These are phyloP conservation scores for Diplodia intermedia DNA, from an alignment of 2,329 filamentous ascomycete species.

Conservation along the genomic window DNA sequence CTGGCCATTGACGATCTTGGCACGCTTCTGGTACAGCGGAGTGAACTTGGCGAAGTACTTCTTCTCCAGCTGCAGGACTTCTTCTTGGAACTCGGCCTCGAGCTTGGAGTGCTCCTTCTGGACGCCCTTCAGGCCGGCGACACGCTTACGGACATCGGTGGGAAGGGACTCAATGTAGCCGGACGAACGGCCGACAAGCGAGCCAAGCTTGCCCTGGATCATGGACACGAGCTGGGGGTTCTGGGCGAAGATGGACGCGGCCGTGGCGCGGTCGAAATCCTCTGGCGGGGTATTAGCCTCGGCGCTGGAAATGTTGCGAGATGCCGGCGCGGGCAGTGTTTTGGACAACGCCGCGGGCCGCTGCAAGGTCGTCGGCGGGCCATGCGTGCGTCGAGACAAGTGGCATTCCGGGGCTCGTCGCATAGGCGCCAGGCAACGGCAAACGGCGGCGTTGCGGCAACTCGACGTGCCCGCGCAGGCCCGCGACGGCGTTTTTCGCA, in stretches of 20 bases:
- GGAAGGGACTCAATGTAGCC: constrained; percentile 98
- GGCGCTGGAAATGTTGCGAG: constrained; percentile 38
- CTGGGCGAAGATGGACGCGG: constrained; percentile 91
- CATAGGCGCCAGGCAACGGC: constrained; percentile 21
- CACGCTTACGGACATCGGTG: constrained; percentile 84
- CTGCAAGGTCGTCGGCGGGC: constrained; percentile 9
- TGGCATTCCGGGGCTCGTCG: constrained; percentile 6
- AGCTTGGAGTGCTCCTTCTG: constrained; percentile 99
- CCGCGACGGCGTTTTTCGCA: constrained; percentile 32
- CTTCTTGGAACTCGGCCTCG: constrained; percentile 97
- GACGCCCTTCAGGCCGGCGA: constrained; percentile 94
- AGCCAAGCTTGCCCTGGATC: constrained; percentile 96
- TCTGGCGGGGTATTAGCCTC: constrained; percentile 64
- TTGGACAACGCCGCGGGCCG: background rate
- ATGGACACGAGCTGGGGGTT: constrained; percentile 94
- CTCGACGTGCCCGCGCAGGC: constrained; percentile 4
- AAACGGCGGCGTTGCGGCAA: constrained; percentile 4
- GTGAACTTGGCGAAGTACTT: constrained; percentile 99
- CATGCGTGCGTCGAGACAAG: constrained; percentile 24
- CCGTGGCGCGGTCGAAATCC: constrained; percentile 84
- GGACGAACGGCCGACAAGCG: constrained; percentile 91
- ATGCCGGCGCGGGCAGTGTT: background rate
- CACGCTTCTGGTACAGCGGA: constrained; percentile 93
- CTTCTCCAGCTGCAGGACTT: constrained; percentile 97
- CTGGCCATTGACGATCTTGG: constrained; percentile 87